Base-by-base conservation (phyloP, 192 early-diverging fungal genomes). In the Coemansia sp. region DNA sequence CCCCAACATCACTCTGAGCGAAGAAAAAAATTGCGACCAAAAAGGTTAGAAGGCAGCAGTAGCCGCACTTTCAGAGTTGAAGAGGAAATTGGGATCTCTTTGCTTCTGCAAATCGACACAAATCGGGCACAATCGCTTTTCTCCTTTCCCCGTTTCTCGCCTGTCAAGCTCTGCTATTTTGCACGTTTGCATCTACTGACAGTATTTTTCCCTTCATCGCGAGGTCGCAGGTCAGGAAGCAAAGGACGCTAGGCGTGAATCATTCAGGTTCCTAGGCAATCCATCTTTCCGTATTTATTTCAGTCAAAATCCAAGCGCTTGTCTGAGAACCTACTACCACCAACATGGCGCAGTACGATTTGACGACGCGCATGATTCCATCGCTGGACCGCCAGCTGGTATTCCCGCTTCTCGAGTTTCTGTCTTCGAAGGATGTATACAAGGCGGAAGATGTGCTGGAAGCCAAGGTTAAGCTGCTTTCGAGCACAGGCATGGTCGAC, bases 401-500 rank as follows among this genome's bases (percentile, higher is more conserved):
- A 57, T 89, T 92, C 65, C 94, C 94, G 19, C 83, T 97, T 56
- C 78, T 97, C 51, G 90, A 95, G 69, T 97, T 97, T 76, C 81
- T 96, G 58, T 84, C 87, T 56, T 80, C 87, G 58, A 87, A 93
- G 58, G 85, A 93, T 86, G 83, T 96, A 32, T 96, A 96, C 83
- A 77, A 86, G 48, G 77, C 85, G 16, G 78, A 85, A 47, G 89
- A 92, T 62, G 72, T 96, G 68, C 66, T 92, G 54, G 82, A 91
- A 76, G 93, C 95, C 60, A 92, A 95, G 76, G 93, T 90, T 73
- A 92, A 95, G 60, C 84, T 98, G 25, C 85, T 96, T 23, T 83
- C 84, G 27, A 83, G 88, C 65, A 95, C 95, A 54, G 90, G 92
- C 85, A 96, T 98, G 95, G 90, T 96, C 56, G 94, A 96, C 84